Evolutionary conservation across 1,284 basidiomycete species (phyloP).

Genomic region (Apiotrichum sp.): DNA sequence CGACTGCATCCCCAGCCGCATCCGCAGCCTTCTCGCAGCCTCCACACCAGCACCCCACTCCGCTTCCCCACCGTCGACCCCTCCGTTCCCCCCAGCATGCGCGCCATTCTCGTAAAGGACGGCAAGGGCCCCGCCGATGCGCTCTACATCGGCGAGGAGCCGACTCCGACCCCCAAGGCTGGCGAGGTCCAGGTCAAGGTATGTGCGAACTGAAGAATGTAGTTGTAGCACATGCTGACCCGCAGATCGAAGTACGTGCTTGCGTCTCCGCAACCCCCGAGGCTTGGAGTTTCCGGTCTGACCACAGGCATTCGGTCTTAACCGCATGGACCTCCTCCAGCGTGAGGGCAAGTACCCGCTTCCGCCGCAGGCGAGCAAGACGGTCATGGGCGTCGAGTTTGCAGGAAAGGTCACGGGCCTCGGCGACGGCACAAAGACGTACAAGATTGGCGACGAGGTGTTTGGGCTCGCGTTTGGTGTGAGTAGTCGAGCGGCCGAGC

Average conservation of each 20-base stretch:
- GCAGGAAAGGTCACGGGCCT: slow-evolving; percentile 63
- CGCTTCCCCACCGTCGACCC: too few relatives aligned
- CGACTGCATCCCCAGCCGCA: too few relatives aligned
- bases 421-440: slow-evolving; percentile 54
- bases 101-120: slow-evolving; percentile 73
- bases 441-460: slow-evolving; percentile 75
- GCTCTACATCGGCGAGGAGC: slow-evolving; percentile 68
- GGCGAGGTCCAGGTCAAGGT: slow-evolving; percentile 73
- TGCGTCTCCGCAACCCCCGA: too few relatives aligned
- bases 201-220: slow-evolving; percentile 12
- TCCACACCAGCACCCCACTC: not conserved
- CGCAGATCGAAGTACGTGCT: slow-evolving; percentile 27
- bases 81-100: slow-evolving; percentile 57
- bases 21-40: slow-evolving; percentile 3
- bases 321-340: slow-evolving; percentile 80
- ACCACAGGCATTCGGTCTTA: slow-evolving; percentile 67
- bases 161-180: slow-evolving; percentile 53
- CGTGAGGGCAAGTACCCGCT: slow-evolving; percentile 66
- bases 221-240: not conserved
- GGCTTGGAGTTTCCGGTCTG: not conserved
- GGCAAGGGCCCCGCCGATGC: slow-evolving; percentile 69
- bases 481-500: slow-evolving; percentile 23
- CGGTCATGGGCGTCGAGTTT: slow-evolving; percentile 87
- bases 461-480: slow-evolving; percentile 70
- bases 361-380: slow-evolving; percentile 65